Evolutionary conservation across 441 rosid genomes (phyloP), one percentile per base, ranked within the genome.

Genomic region (Aleurites moluccanus): DNA sequence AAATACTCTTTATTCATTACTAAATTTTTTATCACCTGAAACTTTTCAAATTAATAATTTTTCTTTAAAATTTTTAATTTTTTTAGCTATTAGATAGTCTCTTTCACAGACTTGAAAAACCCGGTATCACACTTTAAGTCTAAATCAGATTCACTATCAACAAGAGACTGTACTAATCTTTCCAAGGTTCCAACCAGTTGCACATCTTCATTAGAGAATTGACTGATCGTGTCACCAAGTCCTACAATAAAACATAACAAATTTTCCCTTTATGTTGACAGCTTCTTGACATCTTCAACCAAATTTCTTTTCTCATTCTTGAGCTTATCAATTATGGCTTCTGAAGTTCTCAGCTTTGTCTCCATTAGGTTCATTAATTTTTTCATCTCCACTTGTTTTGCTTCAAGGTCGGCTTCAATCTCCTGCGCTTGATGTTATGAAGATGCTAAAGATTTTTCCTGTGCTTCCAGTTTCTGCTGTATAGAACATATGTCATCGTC

Each of bases 141-240:
- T 56, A 28, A 2, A 67, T 33, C 52, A 6, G 61, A 78, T 42
- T 63, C 64, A 28, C 35, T 56, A 47, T 67, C 61, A 60, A 65
- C 84, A 30, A 81, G 55, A 72, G 89, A 80, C 76, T 80, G 81
- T 72, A 77, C 28, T 21, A 84, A 75, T 27, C 69, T 81, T 75
- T 85, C 90, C 84, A 91, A 75, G 57, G 70, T 70, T 75, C 82
- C 89, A 82, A 82, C 72, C 83, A 91, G 80, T 64, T 78, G 83
- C 83, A 42, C 75, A 81, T 93, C 97, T 83, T 85, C 91, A 13
- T 75, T 72, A 50, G 86, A 92, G 67, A 87, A 80, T 84, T 89
- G 77, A 73, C 76, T 73, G 74, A 92, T 83, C 67, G 77, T 84
- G 75, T 85, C 83, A 56, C 79, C 85, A 49, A 87, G 16, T 49